phyloP scores from a whole-genome alignment of 805 yeast species.

The Candida xyloterini region DNA sequence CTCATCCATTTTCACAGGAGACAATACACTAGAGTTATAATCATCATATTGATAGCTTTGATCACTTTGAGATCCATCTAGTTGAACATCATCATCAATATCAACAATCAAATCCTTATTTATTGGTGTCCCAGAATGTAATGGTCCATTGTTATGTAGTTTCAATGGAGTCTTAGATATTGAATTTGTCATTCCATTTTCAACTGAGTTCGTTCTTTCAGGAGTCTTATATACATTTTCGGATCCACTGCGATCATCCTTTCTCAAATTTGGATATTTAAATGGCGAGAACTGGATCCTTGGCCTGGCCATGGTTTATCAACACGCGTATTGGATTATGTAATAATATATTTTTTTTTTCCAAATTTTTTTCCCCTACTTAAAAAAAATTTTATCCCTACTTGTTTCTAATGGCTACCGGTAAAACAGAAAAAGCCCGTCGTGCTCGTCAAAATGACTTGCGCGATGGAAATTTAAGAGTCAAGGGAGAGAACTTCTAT shows the following conservation, averaged over 20 bases:
- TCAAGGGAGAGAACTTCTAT: constrained; percentile 96
- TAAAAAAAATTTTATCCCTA: neutral
- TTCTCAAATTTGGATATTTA: constrained; percentile 15
- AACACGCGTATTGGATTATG: constrained; percentile 6
- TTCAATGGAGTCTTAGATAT: constrained; percentile 10
- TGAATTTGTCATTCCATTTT: neutral
- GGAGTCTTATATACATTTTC: neutral
- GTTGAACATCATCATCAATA: constrained; percentile 16
- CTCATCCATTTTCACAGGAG: constrained; percentile 16
- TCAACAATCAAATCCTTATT: neutral
- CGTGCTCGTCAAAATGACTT: constrained; percentile 77
- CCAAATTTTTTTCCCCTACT: constrained; percentile 5
- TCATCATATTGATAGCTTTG: constrained; percentile 18
- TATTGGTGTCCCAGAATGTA: constrained; percentile 18
- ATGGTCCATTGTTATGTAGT: constrained; percentile 7
- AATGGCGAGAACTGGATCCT: constrained; percentile 24
- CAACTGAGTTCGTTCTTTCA: neutral
- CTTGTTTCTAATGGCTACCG: constrained; percentile 70
- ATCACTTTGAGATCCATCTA: constrained; percentile 11
- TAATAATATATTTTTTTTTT: constrained; percentile 3
- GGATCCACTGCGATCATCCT: neutral
- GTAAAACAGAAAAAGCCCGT: constrained; percentile 86
- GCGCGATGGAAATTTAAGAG: constrained; percentile 87
- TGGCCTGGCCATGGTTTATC: constrained; percentile 18
- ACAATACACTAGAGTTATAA: constrained; percentile 19